Conservation (phyloP, 2,329 filamentous ascomycete species). For the Magnaporthiopsis incrustans region DNA sequence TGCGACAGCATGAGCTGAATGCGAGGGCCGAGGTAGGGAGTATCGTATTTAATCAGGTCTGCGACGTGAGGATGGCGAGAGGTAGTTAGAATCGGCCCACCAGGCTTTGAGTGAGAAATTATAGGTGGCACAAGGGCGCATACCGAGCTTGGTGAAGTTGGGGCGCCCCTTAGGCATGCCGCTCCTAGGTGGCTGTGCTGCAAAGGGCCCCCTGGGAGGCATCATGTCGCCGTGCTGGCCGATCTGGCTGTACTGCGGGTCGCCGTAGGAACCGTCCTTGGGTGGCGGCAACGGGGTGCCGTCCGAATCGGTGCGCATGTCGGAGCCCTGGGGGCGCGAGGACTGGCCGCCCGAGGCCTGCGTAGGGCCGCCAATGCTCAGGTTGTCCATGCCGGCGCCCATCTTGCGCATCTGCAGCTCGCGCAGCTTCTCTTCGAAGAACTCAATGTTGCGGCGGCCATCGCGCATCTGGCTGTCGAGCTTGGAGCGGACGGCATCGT, state of each 20-base stretch:
- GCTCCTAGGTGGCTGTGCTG: conserved; percentile 60
- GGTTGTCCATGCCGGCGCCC: conserved; percentile 56
- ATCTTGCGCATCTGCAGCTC: conserved; percentile 80
- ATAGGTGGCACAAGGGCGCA: conserved; percentile 19
- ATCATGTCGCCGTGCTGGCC: conserved; percentile 65
- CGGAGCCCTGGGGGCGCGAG: conserved; percentile 37
- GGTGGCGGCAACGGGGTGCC: conserved; percentile 60
- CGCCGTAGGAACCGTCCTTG: conserved; percentile 50
- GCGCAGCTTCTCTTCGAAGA: conserved; percentile 85
- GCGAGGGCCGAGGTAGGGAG: conserved; percentile 85
- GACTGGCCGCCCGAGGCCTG: conserved; percentile 32
- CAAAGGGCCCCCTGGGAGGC: conserved; percentile 74
- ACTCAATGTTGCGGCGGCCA: conserved; percentile 85
- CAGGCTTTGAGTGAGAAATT: not conserved
- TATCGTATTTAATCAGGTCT: conserved; percentile 99
- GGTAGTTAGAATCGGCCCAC: not conserved
- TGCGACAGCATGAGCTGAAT: conserved; percentile 99
- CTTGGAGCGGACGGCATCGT: conserved; percentile 80
- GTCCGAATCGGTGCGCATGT: conserved; percentile 33
- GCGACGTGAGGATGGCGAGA: not conserved
- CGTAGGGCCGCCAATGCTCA: conserved; percentile 44
- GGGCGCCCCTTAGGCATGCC: conserved; percentile 66
- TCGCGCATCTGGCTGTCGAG: conserved; percentile 93
- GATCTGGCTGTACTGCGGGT: conserved; percentile 48
- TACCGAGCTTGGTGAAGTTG: conserved; percentile 95